Base-by-base conservation (phyloP, 176 grass and related monocot species). In the Areca catechu region DNA sequence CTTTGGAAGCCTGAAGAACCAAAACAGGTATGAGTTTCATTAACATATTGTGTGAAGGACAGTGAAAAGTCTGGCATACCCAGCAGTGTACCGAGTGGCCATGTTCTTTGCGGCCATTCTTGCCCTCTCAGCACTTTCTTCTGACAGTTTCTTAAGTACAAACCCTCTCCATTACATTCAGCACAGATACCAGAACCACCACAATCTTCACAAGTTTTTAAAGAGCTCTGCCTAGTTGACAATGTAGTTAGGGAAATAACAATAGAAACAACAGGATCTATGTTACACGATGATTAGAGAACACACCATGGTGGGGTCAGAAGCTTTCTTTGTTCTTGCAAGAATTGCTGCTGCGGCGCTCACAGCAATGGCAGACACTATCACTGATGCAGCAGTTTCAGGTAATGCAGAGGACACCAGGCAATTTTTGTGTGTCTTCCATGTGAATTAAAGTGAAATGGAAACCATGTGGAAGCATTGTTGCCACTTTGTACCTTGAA, bases 111-210 rank as follows among this genome's bases (percentile, higher is more conserved):
- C 53, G 0, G 76, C 76, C 60, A 50, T 52, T 49, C 68, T 37
- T 23, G 76, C 69, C 51, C 58, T 66, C 22, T n/a, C 50, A 1
- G 69, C 52, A 15, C 65, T 50, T n/a, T 69, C 64, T 5, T 74
- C 74, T 3, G 69, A 25, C 34, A 73, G n/a, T 56, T 34, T 53
- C 69, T 79, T 83, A 7, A 73, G 71, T 19, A 83, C 63, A 54
- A 83, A 83, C 80, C 80, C 49, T 74, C 80, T 19, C 74, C 80
- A 43, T 74, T 83, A 65, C 80, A 83, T 50, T 57, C 74, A 4
- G 63, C 53, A 51, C 80, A 83, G 27, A 83, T 66, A 24, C 80
- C 80, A 29, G 74, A 69, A 18, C 80, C 74, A 4, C 58, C 80
- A 55, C 80, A 83, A 9, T 77, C 74, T 16, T 61, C 28, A 15